Evolutionary conservation across 1,139 yeast genomes (phyloP), one percentile per base, ranked within the genome.

Genomic region (Kurtzmaniella quercitrusa): DNA sequence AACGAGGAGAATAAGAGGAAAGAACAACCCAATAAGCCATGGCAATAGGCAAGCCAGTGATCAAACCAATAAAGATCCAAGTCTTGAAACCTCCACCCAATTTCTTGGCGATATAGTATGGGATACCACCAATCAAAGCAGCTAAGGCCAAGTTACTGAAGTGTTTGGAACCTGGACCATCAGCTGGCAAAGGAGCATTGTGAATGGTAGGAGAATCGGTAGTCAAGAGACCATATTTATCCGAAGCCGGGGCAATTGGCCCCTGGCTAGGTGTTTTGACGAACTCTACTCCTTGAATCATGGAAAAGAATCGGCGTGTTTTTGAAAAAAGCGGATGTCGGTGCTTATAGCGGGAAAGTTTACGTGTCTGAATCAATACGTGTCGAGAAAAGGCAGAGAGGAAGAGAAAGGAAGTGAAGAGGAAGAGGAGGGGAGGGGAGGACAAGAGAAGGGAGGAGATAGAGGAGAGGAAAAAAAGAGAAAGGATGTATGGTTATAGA

Each of bases 121-220:
- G 96, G 42, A 86, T 65, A 38, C 77, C 74, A n/a, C 73, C 57
- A 49, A 85, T 56, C 39, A 84, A 60, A 1, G 73, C 70, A 23
- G 75, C 46, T 51, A 89, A 60, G n/a, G 78, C 63, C 52, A 60
- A 56, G 65, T 89, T 90, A 64, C 80, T 78, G 66, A 90, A 89
- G 54, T 82, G 79, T 57, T 80, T 81, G 37, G 90, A 74, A 23
- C 95, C 91, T 6, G 96, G 89, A 38, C 96, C 97, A 62, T 89
- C 97, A 7, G 95, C 96, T 34, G 95, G 90, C 51, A 88, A 72
- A 19, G 91, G 91, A 10, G 94, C 95, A 62, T 89, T 89, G 55
- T 84, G 79, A 60, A 89, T 89, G 11, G 94, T 70, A 31, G 95
- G 95, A 42, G 74, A 65, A 41, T 68, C 79, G 38, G 86, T 79